Evolutionary conservation across 2,329 filamentous ascomycete genomes (phyloP), one percentile per base, ranked within the genome.

Genomic region (Hansfordia pulvinata): DNA sequence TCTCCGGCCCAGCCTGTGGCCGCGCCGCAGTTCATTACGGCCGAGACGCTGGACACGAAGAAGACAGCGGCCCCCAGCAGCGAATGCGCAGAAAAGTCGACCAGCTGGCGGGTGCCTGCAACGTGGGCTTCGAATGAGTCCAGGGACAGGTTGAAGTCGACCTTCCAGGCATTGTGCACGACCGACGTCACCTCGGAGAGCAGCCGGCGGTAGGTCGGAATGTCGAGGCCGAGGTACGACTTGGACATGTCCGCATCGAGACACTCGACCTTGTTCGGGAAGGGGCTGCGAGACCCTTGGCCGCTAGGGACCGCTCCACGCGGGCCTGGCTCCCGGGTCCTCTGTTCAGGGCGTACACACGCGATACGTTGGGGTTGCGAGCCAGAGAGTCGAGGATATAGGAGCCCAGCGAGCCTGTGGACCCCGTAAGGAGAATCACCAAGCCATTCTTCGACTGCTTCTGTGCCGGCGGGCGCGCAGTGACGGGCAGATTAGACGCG

Each of bases 101-200:
- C 18, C 5, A 41, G 12, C 2, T 20, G 18, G 10, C 33, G 28
- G 8, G 35, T 32, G 4, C 18, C 19, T n/a, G 17, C n/a, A 11
- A 40, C 19, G 8, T 37, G 35, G 9, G 17, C 23, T 2, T 14
- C 10, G 19, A 38, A 40, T 1, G 38, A 37, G 5, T 35, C 27
- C 4, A 38, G 23, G 2, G 34, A 33, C 8, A 33, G 34, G 24
- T 42, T 41, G 26, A 42, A 41, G 31, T 41, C 30, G 14, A 41
- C 37, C 15, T 31, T 27, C 38, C 35, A 41, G 7, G 38, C 35
- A 9, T 27, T 32, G 17, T 42, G 40, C 7, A 41, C 28, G 6
- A 40, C 20, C 5, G 27, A 19, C 2, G 33, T 37, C n/a, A 35
- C 34, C 2, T 30, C 10, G 2, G 19, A 10, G 0, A 37, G 29